phyloP scores from a whole-genome alignment of 225 moss, liverwort and hornwort species.

The Lunularia cruciata region DNA sequence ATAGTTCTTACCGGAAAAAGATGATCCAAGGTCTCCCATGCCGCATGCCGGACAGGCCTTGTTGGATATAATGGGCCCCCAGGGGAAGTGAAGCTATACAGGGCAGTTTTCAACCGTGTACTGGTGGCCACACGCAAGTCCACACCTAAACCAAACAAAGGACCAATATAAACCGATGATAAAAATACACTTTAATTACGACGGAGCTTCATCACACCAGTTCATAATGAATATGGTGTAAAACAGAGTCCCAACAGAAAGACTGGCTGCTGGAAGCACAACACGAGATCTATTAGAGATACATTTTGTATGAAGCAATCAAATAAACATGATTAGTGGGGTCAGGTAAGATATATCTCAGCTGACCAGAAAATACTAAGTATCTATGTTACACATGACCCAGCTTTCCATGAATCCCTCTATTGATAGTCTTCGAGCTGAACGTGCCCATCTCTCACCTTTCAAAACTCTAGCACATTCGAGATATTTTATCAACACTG shows the following conservation, averaged over 20 bases:
- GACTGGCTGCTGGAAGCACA: too few species aligned
- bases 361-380: too few species aligned
- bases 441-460: conserved; percentile 41
- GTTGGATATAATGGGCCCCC: conserved; percentile 98
- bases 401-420: too few species aligned
- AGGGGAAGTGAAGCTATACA: conserved; percentile 92
- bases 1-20: conserved; percentile 93
- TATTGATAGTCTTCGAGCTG: neutral
- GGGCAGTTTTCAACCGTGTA: conserved; percentile 81
- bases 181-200: too few species aligned
- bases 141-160: conserved; percentile 36
- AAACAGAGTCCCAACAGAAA: too few species aligned
- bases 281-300: too few species aligned
- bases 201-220: too few species aligned
- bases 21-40: conserved; percentile 86
- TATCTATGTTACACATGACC: too few species aligned
- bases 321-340: too few species aligned
- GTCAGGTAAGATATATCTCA: too few species aligned
- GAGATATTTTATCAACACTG: conserved; percentile 84
- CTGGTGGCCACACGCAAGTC: conserved; percentile 80
- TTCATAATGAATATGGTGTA: too few species aligned
- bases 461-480: conserved; percentile 77
- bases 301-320: too few species aligned
- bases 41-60: conserved; percentile 90
- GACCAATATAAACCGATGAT: neutral